Evolutionary conservation across 2,329 filamentous ascomycete species (phyloP).

Genomic region (Gnomoniopsis smithogilvyi): DNA sequence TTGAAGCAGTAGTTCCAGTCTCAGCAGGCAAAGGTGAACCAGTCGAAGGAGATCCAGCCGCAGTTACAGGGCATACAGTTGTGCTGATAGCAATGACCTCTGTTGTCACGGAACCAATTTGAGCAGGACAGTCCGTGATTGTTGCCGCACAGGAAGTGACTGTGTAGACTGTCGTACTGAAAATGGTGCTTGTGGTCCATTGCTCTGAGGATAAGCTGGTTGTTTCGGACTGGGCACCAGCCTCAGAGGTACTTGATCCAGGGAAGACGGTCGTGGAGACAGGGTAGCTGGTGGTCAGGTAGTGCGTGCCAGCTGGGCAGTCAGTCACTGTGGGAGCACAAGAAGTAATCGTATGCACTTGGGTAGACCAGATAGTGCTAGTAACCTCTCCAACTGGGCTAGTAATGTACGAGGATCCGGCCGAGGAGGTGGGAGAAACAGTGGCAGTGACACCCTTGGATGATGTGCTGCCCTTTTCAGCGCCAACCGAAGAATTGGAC

Average conservation of each 20-base stretch:
- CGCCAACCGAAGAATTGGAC: background rate
- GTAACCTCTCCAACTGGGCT: slow-evolving; percentile 3
- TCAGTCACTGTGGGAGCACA: slow-evolving; percentile 16
- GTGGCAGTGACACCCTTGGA: background rate
- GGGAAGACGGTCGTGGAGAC: slow-evolving; percentile 34
- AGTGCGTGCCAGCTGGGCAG: slow-evolving; percentile 23
- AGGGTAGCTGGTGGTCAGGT: slow-evolving; percentile 30
- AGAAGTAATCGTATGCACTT: slow-evolving; percentile 9
- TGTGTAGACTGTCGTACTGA: slow-evolving; percentile 44
- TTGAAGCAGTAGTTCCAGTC: background rate
- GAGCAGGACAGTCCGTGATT: slow-evolving; percentile 35
- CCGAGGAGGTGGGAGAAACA: slow-evolving; percentile 27
- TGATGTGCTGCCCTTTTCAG: background rate
- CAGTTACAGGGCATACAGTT: slow-evolving; percentile 38
- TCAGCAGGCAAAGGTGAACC: slow-evolving; percentile 4
- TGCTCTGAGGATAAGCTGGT: background rate
- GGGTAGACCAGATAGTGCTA: slow-evolving; percentile 10
- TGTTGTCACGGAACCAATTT: slow-evolving; percentile 34
- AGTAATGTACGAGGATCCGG: background rate
- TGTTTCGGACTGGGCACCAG: background rate
- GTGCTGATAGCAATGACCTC: slow-evolving; percentile 40
- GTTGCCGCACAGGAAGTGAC: slow-evolving; percentile 52
- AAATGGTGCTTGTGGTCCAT: slow-evolving; percentile 36
- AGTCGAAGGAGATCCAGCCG: background rate
- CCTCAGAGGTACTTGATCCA: background rate